These are phyloP conservation scores for Thermochaetoides thermophila DNA, from an alignment of 495 filamentous ascomycete genomes.

Conservation along the genomic window DNA sequence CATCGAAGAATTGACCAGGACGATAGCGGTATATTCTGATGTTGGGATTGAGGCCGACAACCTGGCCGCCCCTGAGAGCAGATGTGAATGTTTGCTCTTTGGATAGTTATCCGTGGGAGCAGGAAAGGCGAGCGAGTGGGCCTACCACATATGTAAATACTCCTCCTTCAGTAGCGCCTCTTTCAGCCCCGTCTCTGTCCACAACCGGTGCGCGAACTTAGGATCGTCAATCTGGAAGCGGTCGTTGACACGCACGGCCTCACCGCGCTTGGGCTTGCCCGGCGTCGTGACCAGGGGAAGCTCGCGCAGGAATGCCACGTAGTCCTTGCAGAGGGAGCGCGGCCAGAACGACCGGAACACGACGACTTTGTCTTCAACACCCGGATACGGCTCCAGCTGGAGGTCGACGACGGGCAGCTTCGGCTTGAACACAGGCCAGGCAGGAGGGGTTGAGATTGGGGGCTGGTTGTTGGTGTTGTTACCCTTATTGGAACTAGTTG, in stretches of 20 bases:
- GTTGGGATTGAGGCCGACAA: constrained; percentile 76
- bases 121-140: neutral
- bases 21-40: constrained; percentile 86
- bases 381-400: constrained; percentile 36
- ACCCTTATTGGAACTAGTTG: no score
- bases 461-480: no score
- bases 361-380: constrained; percentile 52
- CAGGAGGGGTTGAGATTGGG: constrained; percentile 22
- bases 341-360: constrained; percentile 68
- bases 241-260: constrained; percentile 81
- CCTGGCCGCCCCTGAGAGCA: constrained; percentile 79
- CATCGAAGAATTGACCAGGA: constrained; percentile 76
- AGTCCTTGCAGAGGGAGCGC: constrained; percentile 62
- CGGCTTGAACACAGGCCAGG: constrained; percentile 71
- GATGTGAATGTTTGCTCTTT: neutral
- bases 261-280: constrained; percentile 67
- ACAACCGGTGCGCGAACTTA: constrained; percentile 58
- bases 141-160: constrained; percentile 21
- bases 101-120: neutral
- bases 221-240: constrained; percentile 73
- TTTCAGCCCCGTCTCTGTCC: constrained; percentile 46
- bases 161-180: constrained; percentile 28
- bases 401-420: constrained; percentile 55
- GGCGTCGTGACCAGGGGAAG: constrained; percentile 71
- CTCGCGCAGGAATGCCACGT: constrained; percentile 60